Percentiles rank a stretch among this genome's conserved stretches.
These are phyloP conservation scores for Dimocarpus longan DNA, from an alignment of 345 rosid species.

Conservation along the genomic window DNA sequence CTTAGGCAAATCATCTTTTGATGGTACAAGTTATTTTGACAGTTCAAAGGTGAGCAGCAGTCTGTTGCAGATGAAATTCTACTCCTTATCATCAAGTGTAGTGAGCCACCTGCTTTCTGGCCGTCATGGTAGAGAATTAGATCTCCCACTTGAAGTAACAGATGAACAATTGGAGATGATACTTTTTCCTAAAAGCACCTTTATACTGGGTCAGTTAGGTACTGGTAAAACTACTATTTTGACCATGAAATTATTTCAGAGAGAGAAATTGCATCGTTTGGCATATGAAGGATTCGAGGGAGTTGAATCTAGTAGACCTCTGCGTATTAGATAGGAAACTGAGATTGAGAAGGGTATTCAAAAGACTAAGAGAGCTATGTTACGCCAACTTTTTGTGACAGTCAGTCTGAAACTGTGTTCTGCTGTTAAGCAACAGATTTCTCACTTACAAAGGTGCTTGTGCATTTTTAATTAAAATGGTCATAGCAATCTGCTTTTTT, in stretches of 20 bases:
- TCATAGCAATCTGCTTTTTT: not conserved
- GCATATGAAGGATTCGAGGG: slow-evolving; percentile 30
- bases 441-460: slow-evolving; percentile 45
- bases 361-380: slow-evolving; percentile 13
- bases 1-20: slow-evolving; percentile 14
- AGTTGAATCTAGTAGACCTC: not conserved
- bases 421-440: slow-evolving; percentile 48
- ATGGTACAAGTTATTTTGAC: slow-evolving; percentile 27
- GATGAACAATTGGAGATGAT: slow-evolving; percentile 43
- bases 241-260: slow-evolving; percentile 42
- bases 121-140: slow-evolving; percentile 39
- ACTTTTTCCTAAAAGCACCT: slow-evolving; percentile 36
- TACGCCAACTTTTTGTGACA: slow-evolving; percentile 57
- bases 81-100: slow-evolving; percentile 36
- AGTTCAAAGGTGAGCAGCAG: slow-evolving; percentile 48
- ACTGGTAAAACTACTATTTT: slow-evolving; percentile 59
- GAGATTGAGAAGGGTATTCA: not conserved
- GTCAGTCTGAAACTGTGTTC: slow-evolving; percentile 50
- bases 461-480: not conserved
- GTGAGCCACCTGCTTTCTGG: slow-evolving; percentile 44
- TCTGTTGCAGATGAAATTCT: slow-evolving; percentile 51
- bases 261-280: slow-evolving; percentile 33
- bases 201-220: slow-evolving; percentile 53
- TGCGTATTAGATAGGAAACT: not conserved
- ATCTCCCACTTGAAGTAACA: slow-evolving; percentile 53